Conservation (phyloP, 768 basidiomycete species). For the Lactarius hatsudake region DNA sequence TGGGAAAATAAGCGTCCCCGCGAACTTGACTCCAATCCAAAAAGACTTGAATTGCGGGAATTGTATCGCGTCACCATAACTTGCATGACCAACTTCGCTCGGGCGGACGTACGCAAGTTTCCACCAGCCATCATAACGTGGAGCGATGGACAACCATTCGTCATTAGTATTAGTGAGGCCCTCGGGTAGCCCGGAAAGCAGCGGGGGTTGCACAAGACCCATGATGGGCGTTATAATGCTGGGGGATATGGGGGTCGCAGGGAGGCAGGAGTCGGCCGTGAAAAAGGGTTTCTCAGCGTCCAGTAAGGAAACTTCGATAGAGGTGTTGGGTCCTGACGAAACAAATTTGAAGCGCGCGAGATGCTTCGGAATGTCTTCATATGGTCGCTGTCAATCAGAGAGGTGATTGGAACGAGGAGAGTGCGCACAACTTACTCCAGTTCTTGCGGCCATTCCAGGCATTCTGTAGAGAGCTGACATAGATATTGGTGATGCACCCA, state of each 20-base stretch:
- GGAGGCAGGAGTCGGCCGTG: conserved; percentile 17
- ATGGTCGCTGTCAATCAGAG: neutral
- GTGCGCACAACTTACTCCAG: conserved; percentile 17
- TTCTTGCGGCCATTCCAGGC: conserved; percentile 21
- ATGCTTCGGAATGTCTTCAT: conserved; percentile 23
- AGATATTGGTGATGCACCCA: conserved; percentile 19
- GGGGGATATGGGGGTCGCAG: conserved; percentile 11
- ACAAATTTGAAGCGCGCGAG: conserved; percentile 20
- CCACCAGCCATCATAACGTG: conserved; percentile 14
- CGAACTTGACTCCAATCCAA: conserved; percentile 20
- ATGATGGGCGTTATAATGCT: neutral
- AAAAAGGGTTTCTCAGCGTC: conserved; percentile 19
- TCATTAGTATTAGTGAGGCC: neutral
- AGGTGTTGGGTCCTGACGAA: neutral
- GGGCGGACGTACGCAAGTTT: conserved; percentile 16
- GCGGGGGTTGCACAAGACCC: conserved; percentile 17
- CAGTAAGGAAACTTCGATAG: conserved; percentile 8
- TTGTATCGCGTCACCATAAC: conserved; percentile 18
- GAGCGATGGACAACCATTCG: conserved; percentile 16
- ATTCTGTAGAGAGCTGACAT: conserved; percentile 11
- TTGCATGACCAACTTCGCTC: neutral
- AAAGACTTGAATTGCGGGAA: conserved; percentile 9
- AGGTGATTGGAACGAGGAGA: too few relatives aligned
- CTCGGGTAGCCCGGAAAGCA: neutral
- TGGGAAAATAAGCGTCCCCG: conserved; percentile 7